A percentile compares a stretch with the other conserved stretches of the same genome.
phyloP scores from a whole-genome alignment of 2,329 filamentous ascomycete genomes.

The Talaromyces sp. region DNA sequence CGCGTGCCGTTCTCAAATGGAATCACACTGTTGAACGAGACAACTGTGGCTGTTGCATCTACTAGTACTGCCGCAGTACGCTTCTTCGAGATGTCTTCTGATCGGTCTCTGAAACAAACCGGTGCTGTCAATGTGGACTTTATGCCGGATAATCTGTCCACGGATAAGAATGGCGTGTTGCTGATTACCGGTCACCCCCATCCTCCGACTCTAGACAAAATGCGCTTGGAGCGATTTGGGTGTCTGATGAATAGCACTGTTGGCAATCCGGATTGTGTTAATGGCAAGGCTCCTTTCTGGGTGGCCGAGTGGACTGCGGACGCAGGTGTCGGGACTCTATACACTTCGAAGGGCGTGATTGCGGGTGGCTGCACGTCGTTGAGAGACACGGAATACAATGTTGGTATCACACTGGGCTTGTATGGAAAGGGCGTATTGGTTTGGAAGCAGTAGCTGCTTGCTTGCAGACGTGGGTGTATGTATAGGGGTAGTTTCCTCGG shows the following conservation, averaged over 20 bases:
- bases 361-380: conserved; percentile 20
- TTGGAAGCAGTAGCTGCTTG: conserved; percentile 15
- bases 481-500: too few relatives aligned
- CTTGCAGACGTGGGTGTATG: background rate
- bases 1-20: conserved; percentile 23
- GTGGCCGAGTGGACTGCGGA: background rate
- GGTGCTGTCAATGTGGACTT: conserved; percentile 10
- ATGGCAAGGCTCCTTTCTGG: conserved; percentile 5
- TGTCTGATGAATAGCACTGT: conserved; percentile 13
- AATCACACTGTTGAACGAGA: conserved; percentile 19
- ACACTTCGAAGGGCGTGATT: conserved; percentile 9
- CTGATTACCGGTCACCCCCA: conserved; percentile 24
- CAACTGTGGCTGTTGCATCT: conserved; percentile 21
- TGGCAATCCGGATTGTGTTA: background rate
- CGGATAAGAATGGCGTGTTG: conserved; percentile 18
- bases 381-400: conserved; percentile 19
- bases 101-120: conserved; percentile 1
- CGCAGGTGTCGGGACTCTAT: background rate
- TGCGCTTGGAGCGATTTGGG: background rate
- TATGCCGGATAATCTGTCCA: conserved; percentile 23
- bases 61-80: conserved; percentile 8
- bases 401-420: conserved; percentile 22
- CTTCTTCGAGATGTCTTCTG: conserved; percentile 1
- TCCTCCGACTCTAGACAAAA: conserved; percentile 17
- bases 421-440: conserved; percentile 24